Evolutionary conservation across 176 grass and related monocot species (phyloP), one percentile per base, ranked within the genome.

Genomic region (Poa annua): DNA sequence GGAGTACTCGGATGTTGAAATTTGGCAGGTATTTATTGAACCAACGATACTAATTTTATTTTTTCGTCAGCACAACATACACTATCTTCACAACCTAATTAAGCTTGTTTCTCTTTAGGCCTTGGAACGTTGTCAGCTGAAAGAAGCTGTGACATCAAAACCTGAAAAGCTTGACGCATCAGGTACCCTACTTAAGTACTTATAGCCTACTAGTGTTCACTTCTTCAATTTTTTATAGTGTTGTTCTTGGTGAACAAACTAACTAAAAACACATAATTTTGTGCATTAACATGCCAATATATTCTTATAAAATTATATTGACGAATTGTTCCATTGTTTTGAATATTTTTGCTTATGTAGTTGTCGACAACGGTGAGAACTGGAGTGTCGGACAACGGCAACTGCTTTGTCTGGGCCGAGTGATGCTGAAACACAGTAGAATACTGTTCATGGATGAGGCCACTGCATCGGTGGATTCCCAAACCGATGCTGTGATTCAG

Each of bases 401-500:
- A 57, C 89, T 99, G 41, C 86, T 99, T 26, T 99, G 93, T 36
- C 61, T 99, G 25, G 96, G 96, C 4, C 85, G 96, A 12, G 96
- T 99, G 35, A 99, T 99, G 93, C 80, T 99, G 45, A 99, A 99
- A 74, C 89, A 50, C 67, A 96, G 93, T 84, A 90, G 79, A 26
- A 99, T 99, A 67, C 29, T 99, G 57, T 96, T 99, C 75, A 99
- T 99, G 96, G 96, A 99, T 29, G 96, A 99, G 84, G 96, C 96
- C 25, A 99, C 96, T 34, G 96, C 96, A 26, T 99, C 96, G 2
- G 96, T 99, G 41, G 96, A 99, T 64, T 99, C 96, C 21, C 96
- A 96, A 85, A 99, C 96, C 2, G 96, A 99, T 63, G 91, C 93
- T 19, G 91, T 96, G 76, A 99, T 99, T 83, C 96, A 99, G 78